phyloP scores from a whole-genome alignment of 176 grass and related monocot genomes.

The Rhynchospora pubera region DNA sequence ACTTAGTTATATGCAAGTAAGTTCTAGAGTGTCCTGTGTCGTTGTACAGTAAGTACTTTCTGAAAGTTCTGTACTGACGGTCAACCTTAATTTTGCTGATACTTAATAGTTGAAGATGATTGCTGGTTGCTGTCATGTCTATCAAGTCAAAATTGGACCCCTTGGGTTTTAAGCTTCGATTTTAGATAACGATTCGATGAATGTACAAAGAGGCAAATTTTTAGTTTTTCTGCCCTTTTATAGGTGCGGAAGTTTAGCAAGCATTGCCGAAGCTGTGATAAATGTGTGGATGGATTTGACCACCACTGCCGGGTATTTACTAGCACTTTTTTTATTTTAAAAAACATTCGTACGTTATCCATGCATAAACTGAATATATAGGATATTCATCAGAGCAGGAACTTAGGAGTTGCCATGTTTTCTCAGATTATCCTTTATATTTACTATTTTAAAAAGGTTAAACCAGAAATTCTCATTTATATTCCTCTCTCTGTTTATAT shows the following conservation, averaged over 20 bases:
- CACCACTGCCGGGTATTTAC: slow-evolving; percentile 87
- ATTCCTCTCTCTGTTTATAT: not conserved
- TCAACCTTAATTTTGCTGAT: not conserved
- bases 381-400: not conserved
- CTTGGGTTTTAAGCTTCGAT: not conserved
- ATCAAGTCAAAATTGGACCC: not conserved
- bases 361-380: not conserved
- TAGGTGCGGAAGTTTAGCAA: slow-evolving; percentile 95
- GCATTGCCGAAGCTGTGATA: slow-evolving; percentile 98
- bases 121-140: not conserved
- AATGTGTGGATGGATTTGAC: slow-evolving; percentile 99
- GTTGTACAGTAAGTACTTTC: not conserved
- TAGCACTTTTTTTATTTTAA: not conserved
- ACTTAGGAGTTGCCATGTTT: not conserved
- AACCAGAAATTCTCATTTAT: slow-evolving; percentile 23
- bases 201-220: slow-evolving; percentile 13
- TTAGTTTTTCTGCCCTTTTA: slow-evolving; percentile 11
- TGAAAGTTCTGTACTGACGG: not conserved
- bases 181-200: not conserved
- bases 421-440: slow-evolving; percentile 2
- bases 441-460: slow-evolving; percentile 8
- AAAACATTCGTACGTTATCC: not conserved
- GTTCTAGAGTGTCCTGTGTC: not conserved
- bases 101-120: not conserved
- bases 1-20: not conserved